These are phyloP conservation scores for Fusarium sp. DNA, from an alignment of 2,329 filamentous ascomycete genomes.

Conservation along the genomic window DNA sequence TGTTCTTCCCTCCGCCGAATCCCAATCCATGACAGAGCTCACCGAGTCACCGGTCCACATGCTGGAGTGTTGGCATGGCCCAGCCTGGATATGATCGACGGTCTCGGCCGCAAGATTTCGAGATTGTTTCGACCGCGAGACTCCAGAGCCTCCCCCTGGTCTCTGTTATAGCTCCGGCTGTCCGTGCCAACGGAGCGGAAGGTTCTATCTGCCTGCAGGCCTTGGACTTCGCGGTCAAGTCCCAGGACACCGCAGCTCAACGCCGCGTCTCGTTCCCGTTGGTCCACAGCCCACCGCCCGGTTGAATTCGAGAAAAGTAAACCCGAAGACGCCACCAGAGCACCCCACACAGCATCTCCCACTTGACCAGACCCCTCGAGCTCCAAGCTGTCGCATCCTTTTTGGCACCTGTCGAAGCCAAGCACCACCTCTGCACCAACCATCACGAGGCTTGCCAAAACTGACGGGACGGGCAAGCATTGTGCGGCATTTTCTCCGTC, in stretches of 20 bases:
- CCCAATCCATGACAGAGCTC: constrained; percentile 16
- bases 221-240: constrained; percentile 15
- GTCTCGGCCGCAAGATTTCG: constrained; percentile 15
- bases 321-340: neutral
- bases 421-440: constrained; percentile 16
- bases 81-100: constrained; percentile 37
- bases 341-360: constrained; percentile 8
- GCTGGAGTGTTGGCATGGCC: constrained; percentile 24
- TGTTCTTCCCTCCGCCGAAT: constrained; percentile 5
- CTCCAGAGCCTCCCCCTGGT: constrained; percentile 18
- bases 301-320: constrained; percentile 17
- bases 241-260: constrained; percentile 29
- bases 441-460: constrained; percentile 13
- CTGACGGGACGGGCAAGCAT: neutral
- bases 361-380: constrained; percentile 4
- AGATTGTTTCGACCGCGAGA: constrained; percentile 5
- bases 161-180: constrained; percentile 5
- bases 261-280: constrained; percentile 22
- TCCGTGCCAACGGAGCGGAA: neutral
- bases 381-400: neutral
- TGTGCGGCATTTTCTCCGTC: constrained; percentile 35
- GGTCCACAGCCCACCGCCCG: constrained; percentile 20
- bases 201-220: constrained; percentile 5
- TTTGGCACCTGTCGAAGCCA: neutral
- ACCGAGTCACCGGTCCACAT: constrained; percentile 35